Conservation (phyloP, 106 monocot species). For the Gastrodia elata region DNA sequence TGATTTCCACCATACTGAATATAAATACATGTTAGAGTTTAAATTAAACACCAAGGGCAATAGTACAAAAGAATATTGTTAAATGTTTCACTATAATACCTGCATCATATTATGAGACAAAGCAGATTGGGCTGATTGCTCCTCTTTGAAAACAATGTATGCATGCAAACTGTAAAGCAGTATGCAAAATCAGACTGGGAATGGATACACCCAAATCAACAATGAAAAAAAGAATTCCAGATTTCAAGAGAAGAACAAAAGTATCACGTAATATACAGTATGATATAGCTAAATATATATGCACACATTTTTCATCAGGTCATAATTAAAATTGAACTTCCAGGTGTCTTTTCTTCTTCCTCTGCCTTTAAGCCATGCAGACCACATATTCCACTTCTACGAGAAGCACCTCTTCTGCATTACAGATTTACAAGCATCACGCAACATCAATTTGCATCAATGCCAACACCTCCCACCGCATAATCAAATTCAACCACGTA, state of each 20-base stretch:
- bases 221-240: background rate
- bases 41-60: background rate
- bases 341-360: background rate
- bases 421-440: background rate
- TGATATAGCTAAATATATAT: background rate
- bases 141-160: constrained; percentile 90
- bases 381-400: background rate
- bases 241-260: background rate
- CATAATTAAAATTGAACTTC: background rate
- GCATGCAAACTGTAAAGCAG: constrained; percentile 67
- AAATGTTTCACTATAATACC: constrained; percentile 27
- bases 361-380: background rate
- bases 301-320: background rate
- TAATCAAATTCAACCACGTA: background rate
- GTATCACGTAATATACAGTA: background rate
- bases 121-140: constrained; percentile 64
- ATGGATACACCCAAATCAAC: background rate
- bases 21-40: background rate
- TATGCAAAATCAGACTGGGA: background rate
- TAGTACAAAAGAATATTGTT: background rate
- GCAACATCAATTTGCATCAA: background rate
- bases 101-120: constrained; percentile 64
- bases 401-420: background rate
- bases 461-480: background rate
- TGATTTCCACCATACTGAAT: constrained; percentile 80